phyloP scores from a whole-genome alignment of 805 yeast species.

The Barnettozyma pratensis region DNA sequence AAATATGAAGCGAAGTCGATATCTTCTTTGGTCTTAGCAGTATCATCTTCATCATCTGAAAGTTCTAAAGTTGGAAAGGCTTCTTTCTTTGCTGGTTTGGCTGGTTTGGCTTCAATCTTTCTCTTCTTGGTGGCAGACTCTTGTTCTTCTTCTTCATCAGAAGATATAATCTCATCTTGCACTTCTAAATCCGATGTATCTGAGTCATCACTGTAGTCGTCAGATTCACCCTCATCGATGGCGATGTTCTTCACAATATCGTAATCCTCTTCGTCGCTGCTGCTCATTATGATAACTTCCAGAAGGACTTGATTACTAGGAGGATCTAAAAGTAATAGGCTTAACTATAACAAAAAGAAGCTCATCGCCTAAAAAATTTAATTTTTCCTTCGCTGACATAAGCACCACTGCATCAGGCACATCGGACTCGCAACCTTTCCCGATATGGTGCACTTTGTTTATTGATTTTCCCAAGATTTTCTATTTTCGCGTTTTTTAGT shows the following conservation, averaged over 20 bases:
- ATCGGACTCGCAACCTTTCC: neutral
- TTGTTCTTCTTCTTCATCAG: constrained; percentile 40
- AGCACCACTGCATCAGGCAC: neutral
- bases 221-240: constrained; percentile 36
- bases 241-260: constrained; percentile 64
- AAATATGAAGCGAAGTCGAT: constrained; percentile 44
- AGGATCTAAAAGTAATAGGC: neutral
- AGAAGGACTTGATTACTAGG: neutral
- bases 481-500: too few relatives aligned
- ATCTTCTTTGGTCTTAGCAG: constrained; percentile 32
- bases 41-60: constrained; percentile 43
- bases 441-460: neutral
- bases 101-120: constrained; percentile 13
- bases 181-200: constrained; percentile 29
- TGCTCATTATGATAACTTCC: constrained; percentile 18
- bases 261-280: constrained; percentile 42
- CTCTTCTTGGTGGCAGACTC: constrained; percentile 23
- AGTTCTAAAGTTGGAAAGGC: constrained; percentile 48
- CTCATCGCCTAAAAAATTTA: constrained; percentile 4
- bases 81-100: constrained; percentile 6
- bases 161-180: constrained; percentile 49
- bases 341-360: neutral
- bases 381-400: neutral
- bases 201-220: constrained; percentile 26
- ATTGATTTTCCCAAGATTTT: too few relatives aligned